Percentiles rank a stretch among this genome's conserved stretches.
Conservation (phyloP, 768 basidiomycete genomes). For the Rhizopogon vesiculosus region DNA sequence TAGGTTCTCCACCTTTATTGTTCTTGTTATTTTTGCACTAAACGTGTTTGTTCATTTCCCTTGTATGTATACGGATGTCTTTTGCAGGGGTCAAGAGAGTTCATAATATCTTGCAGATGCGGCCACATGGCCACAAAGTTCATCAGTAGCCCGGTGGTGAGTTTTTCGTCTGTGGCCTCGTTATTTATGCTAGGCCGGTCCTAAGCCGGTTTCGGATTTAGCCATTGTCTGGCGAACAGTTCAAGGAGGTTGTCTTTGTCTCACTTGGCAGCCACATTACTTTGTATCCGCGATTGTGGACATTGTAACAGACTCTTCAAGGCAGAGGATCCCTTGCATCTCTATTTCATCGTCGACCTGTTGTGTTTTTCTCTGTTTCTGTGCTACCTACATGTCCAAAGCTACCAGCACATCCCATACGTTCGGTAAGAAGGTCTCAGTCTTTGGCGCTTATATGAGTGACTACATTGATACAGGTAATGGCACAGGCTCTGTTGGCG, state of each 20-base stretch:
- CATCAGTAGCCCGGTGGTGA: slow-evolving; percentile 12
- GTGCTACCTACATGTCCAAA: neutral
- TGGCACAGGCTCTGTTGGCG: neutral
- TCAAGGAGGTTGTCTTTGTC: slow-evolving; percentile 10
- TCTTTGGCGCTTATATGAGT: neutral
- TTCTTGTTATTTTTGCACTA: slow-evolving; percentile 13
- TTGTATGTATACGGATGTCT: slow-evolving; percentile 10
- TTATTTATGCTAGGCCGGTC: slow-evolving; percentile 15
- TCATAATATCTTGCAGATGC: slow-evolving; percentile 1
- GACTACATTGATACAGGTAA: neutral
- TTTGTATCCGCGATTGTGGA: slow-evolving; percentile 4
- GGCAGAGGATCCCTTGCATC: neutral
- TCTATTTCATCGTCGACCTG: too few species aligned
- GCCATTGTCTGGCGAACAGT: slow-evolving; percentile 24
- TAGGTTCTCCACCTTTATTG: slow-evolving; percentile 17
- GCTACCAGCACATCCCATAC: neutral
- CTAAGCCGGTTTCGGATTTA: slow-evolving; percentile 34
- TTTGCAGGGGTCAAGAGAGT: slow-evolving; percentile 1
- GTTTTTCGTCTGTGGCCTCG: slow-evolving; percentile 12
- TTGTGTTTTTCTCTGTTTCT: neutral
- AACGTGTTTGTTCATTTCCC: slow-evolving; percentile 2
- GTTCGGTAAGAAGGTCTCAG: neutral
- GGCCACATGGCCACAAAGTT: slow-evolving; percentile 10
- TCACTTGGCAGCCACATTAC: neutral
- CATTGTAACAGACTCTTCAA: too few species aligned